phyloP scores from a whole-genome alignment of 495 filamentous ascomycete genomes.

The Aspergillus kassunensis region DNA sequence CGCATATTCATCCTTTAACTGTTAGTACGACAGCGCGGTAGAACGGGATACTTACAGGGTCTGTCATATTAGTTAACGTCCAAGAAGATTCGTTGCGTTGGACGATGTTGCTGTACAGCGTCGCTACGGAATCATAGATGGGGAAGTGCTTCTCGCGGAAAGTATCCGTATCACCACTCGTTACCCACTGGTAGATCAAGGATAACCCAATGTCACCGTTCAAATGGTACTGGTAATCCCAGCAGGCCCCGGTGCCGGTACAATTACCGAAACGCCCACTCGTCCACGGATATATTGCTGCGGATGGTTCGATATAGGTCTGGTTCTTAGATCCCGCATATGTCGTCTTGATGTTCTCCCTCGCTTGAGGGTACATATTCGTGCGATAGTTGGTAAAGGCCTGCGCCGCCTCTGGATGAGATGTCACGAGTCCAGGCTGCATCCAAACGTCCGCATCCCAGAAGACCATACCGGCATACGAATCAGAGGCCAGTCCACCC shows the following conservation, averaged over 20 bases:
- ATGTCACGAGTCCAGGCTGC: constrained; percentile 58
- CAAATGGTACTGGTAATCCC: constrained; percentile 55
- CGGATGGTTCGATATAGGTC: constrained; percentile 46
- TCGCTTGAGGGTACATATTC: constrained; percentile 48
- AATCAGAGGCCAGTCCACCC: constrained; percentile 58
- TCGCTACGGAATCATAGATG: constrained; percentile 55
- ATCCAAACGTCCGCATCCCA: constrained; percentile 69
- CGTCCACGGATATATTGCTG: constrained; percentile 61
- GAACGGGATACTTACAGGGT: constrained; percentile 48
- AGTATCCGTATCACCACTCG: constrained; percentile 52
- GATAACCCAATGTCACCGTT: constrained; percentile 72
- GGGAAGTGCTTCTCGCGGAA: constrained; percentile 54
- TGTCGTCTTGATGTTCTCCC: constrained; percentile 45
- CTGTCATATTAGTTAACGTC: constrained; percentile 66
- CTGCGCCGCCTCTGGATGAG: constrained; percentile 53
- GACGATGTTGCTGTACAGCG: constrained; percentile 53
- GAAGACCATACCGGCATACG: constrained; percentile 59
- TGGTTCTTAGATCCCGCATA: constrained; percentile 49
- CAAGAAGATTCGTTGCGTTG: constrained; percentile 50
- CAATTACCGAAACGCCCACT: constrained; percentile 63
- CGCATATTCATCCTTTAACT: constrained; percentile 61
- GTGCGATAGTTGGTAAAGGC: constrained; percentile 57
- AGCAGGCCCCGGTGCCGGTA: constrained; percentile 63
- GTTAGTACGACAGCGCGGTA: background rate
- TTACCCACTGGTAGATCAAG: constrained; percentile 57